Percentiles rank a stretch among this genome's conserved stretches.
These are phyloP conservation scores for Mrakia frigida DNA, from an alignment of 768 basidiomycete species.

Conservation along the genomic window DNA sequence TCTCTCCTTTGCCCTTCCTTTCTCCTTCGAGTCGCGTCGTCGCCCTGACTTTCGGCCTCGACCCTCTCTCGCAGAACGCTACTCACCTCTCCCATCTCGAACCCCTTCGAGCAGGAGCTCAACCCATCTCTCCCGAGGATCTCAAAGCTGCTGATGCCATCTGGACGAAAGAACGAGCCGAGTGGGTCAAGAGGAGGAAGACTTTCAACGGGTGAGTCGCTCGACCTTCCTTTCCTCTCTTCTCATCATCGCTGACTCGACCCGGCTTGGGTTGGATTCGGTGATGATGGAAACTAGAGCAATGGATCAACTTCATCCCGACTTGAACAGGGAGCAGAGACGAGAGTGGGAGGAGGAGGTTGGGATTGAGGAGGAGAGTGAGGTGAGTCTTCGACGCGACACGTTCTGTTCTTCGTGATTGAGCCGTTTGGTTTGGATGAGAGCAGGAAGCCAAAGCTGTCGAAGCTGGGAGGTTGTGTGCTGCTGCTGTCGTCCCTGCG, in stretches of 20 bases:
- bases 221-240: not conserved
- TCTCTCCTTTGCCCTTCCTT: not conserved
- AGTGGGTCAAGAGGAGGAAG: conserved; percentile 26
- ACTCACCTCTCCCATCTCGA: conserved; percentile 3
- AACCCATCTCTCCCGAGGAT: conserved; percentile 19
- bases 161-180: conserved; percentile 14
- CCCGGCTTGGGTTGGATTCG: not conserved
- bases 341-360: conserved; percentile 18
- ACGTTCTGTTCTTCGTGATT: not conserved
- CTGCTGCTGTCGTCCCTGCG: not conserved
- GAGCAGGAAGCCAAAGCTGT: conserved; percentile 5
- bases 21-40: not conserved
- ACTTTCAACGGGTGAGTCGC: not conserved
- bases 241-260: not conserved
- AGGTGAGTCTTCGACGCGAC: not conserved
- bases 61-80: conserved; percentile 7
- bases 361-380: conserved; percentile 16
- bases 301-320: not conserved
- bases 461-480: conserved; percentile 1
- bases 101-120: conserved; percentile 18
- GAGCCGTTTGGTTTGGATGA: not conserved
- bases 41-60: not conserved
- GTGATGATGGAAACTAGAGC: too few relatives aligned
- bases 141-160: not conserved
- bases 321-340: conserved; percentile 11